A percentile compares a stretch with the other conserved stretches of the same genome.
phyloP scores from a whole-genome alignment of 2,329 filamentous ascomycete species.

The Sclerotinia glacialis region DNA sequence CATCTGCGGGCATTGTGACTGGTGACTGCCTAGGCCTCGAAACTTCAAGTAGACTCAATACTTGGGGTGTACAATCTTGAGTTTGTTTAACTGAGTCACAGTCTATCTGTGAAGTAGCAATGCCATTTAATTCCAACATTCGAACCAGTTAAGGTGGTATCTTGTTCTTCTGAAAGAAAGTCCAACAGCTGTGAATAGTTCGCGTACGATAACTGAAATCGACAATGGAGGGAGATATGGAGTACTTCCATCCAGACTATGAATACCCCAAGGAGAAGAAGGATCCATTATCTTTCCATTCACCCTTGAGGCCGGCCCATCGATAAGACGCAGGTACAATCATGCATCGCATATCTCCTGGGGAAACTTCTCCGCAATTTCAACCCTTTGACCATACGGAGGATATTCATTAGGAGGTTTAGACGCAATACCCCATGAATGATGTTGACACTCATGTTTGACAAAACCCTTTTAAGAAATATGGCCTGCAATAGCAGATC shows the following conservation, averaged over 20 bases:
- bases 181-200: no score
- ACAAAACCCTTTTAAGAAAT: not conserved
- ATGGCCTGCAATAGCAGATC: not conserved
- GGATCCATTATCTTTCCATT: not conserved
- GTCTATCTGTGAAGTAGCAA: not conserved
- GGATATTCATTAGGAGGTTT: not conserved
- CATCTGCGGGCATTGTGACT: not conserved
- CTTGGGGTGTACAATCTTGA: not conserved
- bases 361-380: conserved; percentile 5
- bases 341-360: not conserved
- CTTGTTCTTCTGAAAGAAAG: not conserved
- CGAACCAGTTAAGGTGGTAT: not conserved
- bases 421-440: conserved; percentile 5
- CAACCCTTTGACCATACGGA: not conserved
- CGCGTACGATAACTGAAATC: no score
- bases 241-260: no score
- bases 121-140: not conserved
- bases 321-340: conserved; percentile 7
- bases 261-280: not conserved
- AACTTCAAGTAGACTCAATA: not conserved
- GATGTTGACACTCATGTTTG: not conserved
- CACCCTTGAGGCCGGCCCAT: not conserved
- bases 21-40: not conserved
- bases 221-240: no score
- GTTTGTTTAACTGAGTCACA: not conserved